These are phyloP conservation scores for Backusella luteola DNA, from an alignment of 192 early-diverging fungal genomes.

Conservation along the genomic window DNA sequence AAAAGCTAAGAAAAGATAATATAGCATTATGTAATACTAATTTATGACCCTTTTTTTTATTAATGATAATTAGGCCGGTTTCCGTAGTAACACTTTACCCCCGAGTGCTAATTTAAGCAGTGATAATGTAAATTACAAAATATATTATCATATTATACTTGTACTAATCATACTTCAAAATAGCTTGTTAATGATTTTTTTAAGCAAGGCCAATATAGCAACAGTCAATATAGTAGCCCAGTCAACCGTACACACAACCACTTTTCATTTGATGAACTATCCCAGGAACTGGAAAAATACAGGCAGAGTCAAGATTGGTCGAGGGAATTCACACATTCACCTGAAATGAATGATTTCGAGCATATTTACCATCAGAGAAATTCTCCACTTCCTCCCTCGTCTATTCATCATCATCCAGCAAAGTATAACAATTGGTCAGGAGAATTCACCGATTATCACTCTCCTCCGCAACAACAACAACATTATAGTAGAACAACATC, in stretches of 20 bases:
- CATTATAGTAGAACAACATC: not conserved
- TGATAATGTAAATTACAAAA: not conserved
- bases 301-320: slow-evolving; percentile 15
- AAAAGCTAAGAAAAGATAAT: not conserved
- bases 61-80: not conserved
- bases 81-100: not conserved
- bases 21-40: not conserved
- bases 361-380: not conserved
- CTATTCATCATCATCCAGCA: not conserved
- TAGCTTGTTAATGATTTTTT: not conserved
- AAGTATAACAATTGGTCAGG: not conserved
- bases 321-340: not conserved
- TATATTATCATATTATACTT: not conserved
- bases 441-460: not conserved
- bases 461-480: not conserved
- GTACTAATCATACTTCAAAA: not conserved
- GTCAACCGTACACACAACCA: not conserved
- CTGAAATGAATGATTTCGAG: not conserved
- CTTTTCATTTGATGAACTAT: slow-evolving; percentile 17
- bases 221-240: not conserved
- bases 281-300: slow-evolving; percentile 13
- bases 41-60: not conserved
- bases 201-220: not conserved
- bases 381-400: not conserved
- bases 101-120: not conserved